A percentile compares a stretch with the other conserved stretches of the same genome.
These are phyloP conservation scores for Macrolepiota fuliginosa DNA, from an alignment of 768 basidiomycete genomes.

Conservation along the genomic window DNA sequence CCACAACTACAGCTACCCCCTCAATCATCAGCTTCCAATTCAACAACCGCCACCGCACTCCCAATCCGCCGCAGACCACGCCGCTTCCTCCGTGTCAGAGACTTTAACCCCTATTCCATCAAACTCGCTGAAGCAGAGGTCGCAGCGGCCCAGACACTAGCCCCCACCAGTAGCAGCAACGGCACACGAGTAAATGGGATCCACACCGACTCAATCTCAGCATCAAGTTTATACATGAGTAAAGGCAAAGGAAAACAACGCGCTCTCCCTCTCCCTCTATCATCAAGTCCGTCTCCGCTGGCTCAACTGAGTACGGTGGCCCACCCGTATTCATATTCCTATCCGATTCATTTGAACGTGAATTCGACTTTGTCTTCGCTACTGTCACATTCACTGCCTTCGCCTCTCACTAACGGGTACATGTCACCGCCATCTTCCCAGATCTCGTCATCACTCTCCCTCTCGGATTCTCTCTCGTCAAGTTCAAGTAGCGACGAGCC, in stretches of 20 bases:
- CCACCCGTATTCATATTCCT: not conserved
- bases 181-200: not conserved
- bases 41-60: not conserved
- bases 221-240: not conserved
- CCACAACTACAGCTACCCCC: not conserved
- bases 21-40: not conserved
- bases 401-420: too few relatives aligned
- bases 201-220: not conserved
- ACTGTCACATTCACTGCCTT: not conserved
- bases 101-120: slow-evolving; percentile 31
- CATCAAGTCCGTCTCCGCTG: not conserved
- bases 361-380: not conserved
- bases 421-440: too few relatives aligned
- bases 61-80: slow-evolving; percentile 6
- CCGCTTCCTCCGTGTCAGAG: slow-evolving; percentile 28
- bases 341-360: slow-evolving; percentile 1
- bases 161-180: not conserved
- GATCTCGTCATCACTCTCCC: not conserved
- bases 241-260: slow-evolving; percentile 27
- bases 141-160: not conserved
- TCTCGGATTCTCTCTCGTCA: not conserved
- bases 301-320: too few relatives aligned
- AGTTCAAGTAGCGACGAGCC: not conserved
- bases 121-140: slow-evolving; percentile 15
- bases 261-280: not conserved